Evolutionary conservation across 257 asterid genomes (phyloP), one percentile per base, ranked within the genome.

Genomic region (Paraleonurus japonicus): DNA sequence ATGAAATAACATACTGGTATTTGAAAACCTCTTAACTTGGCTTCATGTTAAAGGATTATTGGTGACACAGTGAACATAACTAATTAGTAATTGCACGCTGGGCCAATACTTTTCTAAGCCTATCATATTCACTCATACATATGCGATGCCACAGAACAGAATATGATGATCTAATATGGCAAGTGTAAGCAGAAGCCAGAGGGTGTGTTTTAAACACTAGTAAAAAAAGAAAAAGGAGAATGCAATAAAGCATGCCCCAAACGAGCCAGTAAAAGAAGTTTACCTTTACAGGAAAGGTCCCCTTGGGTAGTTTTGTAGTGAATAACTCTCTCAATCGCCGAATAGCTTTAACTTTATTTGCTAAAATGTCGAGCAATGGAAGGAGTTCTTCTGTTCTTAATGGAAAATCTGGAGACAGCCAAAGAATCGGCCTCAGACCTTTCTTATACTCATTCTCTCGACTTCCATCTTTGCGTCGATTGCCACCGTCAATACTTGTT

Each of bases 251-350:
- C 63, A 54, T 60, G 45, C 62, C 60, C 28, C 10, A 26, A 33
- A 69, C 62, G 30, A 26, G 17, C 71, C 23, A 47, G 69, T 19
- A 20, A 23, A 75, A 72, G 74, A 47, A 66, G 47, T 81, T 74
- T 72, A 91, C 97, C 97, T 94, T 94, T 37, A 94, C 96, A 23
- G 98, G 98, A 62, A 94, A 94, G 61, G 98, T 89, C 71, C 92
- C 93, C 67, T 75, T 86, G 9, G 97, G 98, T 62, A 94, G 96
- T 76, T 94, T 94, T 0, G 98, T 94, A 3, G 97, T 91, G 71
- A 89, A 85, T 48, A 94, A 53, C 81, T 94, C 98, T 82, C 96
- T 86, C 70, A 94, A 74, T 65, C 98, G 81, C 9, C 97, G 82
- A 62, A 94, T 82, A 41, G 97, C 98, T 79, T 94, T 94, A 67